Conservation (phyloP, 306 rosid species). For the Mimosa pudica region DNA sequence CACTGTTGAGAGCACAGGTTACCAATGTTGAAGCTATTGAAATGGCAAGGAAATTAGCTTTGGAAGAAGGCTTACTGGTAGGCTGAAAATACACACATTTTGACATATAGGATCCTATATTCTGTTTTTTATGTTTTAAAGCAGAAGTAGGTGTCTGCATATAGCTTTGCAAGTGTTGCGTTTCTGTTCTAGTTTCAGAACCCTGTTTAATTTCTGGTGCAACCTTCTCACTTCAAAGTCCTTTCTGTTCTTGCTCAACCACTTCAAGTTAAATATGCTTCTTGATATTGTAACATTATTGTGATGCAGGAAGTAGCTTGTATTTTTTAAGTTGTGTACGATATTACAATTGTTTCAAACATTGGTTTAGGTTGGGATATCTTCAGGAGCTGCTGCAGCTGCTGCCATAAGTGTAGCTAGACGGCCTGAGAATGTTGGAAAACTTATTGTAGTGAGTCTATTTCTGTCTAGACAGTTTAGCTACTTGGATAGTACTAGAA, state of each 20-base stretch:
- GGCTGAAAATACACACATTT: constrained; percentile 38
- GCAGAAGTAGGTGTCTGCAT: constrained; percentile 22
- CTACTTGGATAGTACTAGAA: background rate
- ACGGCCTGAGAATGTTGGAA: constrained; percentile 83
- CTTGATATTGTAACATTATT: constrained; percentile 26
- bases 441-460: constrained; percentile 71
- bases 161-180: constrained; percentile 12
- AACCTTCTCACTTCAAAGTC: constrained; percentile 16
- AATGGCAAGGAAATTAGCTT: constrained; percentile 85
- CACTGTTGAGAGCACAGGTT: constrained; percentile 49
- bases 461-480: constrained; percentile 21
- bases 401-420: constrained; percentile 83
- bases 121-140: constrained; percentile 9
- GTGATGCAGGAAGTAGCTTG: constrained; percentile 2
- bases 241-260: background rate
- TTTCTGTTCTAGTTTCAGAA: constrained; percentile 22
- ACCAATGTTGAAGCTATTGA: constrained; percentile 83
- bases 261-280: constrained; percentile 23
- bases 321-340: constrained; percentile 7
- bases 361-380: constrained; percentile 79
- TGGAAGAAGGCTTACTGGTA: constrained; percentile 97
- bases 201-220: constrained; percentile 27
- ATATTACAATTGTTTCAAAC: constrained; percentile 30
- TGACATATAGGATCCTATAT: background rate
- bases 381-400: constrained; percentile 97